Base-by-base conservation (phyloP, 495 filamentous ascomycete species). In the Xylaria palmicola region DNA sequence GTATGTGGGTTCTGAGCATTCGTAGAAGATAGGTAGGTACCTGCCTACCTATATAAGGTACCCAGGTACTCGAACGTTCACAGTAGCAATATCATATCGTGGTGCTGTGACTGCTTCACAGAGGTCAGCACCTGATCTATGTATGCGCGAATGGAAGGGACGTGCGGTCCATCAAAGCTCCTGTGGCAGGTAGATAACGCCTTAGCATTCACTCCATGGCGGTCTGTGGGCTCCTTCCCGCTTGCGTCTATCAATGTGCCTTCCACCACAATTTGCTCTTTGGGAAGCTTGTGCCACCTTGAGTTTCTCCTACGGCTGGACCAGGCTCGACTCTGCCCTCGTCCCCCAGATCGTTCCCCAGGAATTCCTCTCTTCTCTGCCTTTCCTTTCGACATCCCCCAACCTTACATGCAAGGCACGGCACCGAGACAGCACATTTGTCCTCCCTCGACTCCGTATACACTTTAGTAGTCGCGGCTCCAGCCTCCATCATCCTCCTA, bases 251-350 rank as follows among this genome's bases (percentile, higher is more conserved):
- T 34, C 27, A 37, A 27, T 40, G 57, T 37, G 30, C 57, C 47
- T 51, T 52, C 57, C 56, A 4, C 40, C 5, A 10, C n/a, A 29
- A 20, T 19, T 57, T 27, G 6, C 41, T 48, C 9, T 15, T 52
- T n/a, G 24, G 44, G n/a, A 58, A 49, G 45, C 32, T 60, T 52
- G 57, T 60, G 19, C 37, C 39, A 51, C 57, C 36, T 29, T 49
- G 20, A 29, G 41, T 39, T 30, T 57, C 26, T 40, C 29, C 20
- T 12, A 9, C 29, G 41, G 17, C 36, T 12, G 34, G 9, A 20
- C 56, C 13, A 20, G 32, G 39, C 56, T 40, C 9, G 40, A 19
- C 17, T 17, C 40, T 15, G 20, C 34, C 8, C 10, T 29, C 1
- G n/a, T 30, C 9, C 32, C 13, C 27, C 15, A n/a, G 9, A 15